Conservation (phyloP, 768 basidiomycete species). For the Auriscalpium orientale region DNA sequence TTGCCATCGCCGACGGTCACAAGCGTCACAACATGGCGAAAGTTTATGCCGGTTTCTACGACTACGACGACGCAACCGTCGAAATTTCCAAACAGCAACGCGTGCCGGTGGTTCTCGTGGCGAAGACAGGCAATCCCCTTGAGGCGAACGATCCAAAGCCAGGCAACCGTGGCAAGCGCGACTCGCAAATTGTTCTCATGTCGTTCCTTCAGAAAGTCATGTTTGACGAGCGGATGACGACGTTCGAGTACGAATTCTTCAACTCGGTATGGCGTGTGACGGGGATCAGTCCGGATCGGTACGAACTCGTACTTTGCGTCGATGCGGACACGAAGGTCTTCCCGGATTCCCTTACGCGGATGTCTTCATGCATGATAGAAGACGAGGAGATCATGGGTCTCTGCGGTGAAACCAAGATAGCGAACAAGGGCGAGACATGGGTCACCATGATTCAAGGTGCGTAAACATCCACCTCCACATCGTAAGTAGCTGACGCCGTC, state of each 20-base stretch:
- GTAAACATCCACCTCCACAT: background rate
- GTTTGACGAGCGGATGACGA: slow-evolving; percentile 99
- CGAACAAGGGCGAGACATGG: slow-evolving; percentile 97
- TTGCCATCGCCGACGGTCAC: slow-evolving; percentile 99
- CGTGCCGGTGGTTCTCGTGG: slow-evolving; percentile 91
- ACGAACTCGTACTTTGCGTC: slow-evolving; percentile 91
- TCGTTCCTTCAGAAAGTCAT: slow-evolving; percentile 97
- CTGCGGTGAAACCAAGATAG: slow-evolving; percentile 99
- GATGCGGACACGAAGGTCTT: slow-evolving; percentile 99
- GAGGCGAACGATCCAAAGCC: slow-evolving; percentile 89
- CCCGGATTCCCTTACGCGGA: slow-evolving; percentile 93
- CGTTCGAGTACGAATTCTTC: slow-evolving; percentile 99
- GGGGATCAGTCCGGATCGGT: slow-evolving; percentile 92
- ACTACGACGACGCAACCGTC: slow-evolving; percentile 84
- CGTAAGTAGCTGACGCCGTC: background rate
- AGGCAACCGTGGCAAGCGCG: slow-evolving; percentile 97
- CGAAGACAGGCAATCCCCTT: slow-evolving; percentile 90
- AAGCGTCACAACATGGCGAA: slow-evolving; percentile 99
- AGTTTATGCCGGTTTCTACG: slow-evolving; percentile 96
- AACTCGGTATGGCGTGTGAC: slow-evolving; percentile 95
- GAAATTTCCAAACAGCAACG: slow-evolving; percentile 94
- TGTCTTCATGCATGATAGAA: slow-evolving; percentile 94
- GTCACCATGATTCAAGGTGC: slow-evolving; percentile 99
- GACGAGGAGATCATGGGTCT: slow-evolving; percentile 98
- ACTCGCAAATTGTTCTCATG: slow-evolving; percentile 97